Evolutionary conservation across 163 green algal species (phyloP), one percentile per base, ranked within the genome.

Genomic region (Scenedesmus sp.): DNA sequence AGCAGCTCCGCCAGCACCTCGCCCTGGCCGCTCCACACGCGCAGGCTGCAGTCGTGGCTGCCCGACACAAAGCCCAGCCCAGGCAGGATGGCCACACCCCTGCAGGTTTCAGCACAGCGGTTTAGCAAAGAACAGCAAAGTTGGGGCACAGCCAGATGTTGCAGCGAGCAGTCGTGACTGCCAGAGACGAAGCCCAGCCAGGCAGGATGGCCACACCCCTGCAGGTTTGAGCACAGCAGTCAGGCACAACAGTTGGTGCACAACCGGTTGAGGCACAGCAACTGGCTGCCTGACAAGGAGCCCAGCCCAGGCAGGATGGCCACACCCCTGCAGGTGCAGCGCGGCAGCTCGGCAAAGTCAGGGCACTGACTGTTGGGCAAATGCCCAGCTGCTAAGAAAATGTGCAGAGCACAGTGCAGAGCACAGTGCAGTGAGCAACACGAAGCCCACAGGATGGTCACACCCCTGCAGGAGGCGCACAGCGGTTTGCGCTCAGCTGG

Each of bases 101-200:
- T 97, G 95, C 92, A 86, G 10, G 46, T 10, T 81, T 46, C 34
- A 79, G 15, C 23, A 1, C 70, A 79, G 70, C 12, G 13, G 34
- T 46, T 46, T 46, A 46, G 34, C 34, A 46, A 0, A 46, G 34
- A 46, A 46, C 34, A 46, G 34, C 34, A 46, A 1, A 46, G 34
- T 46, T 46, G 34, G 34, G 34, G 34, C 34, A 46, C 34, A 46
- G 34, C 34, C 34, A 46, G 34, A 46, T 46, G 34, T 46, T 46
- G 94, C 57, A 98, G 85, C 2, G 95, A 98, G 23, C 94, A 87
- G 92, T 98, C 97, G 91, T 99, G 97, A 0, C 96, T 98, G 10
- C 92, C 97, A 2, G 96, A 97, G 54, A 98, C 95, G 64, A 98
- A 94, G 1, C 96, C 96, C 52, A 98, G 60, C 13, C 92, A 12